Percentiles rank a stretch among this genome's conserved stretches.
These are phyloP conservation scores for Cystobasidiaceae sp. DNA, from an alignment of 1,284 basidiomycete genomes.

Conservation along the genomic window DNA sequence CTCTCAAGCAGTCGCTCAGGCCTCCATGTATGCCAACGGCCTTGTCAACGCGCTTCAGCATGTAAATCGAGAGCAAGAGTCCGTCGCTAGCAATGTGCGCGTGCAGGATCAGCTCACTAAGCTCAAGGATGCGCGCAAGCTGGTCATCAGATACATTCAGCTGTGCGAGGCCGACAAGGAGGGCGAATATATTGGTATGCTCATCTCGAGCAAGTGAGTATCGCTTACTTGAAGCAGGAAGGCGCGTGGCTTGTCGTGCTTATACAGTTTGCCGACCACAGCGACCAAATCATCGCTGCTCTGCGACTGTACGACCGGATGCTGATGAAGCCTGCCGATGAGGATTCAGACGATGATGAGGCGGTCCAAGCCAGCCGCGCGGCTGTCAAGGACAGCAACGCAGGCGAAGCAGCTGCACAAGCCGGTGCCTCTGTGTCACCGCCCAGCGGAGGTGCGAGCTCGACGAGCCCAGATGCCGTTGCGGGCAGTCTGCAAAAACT, in stretches of 20 bases:
- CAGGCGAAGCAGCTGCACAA: conserved; percentile 43
- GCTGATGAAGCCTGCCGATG: conserved; percentile 53
- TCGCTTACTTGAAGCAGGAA: not conserved
- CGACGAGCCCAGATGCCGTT: not conserved
- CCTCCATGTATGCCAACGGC: conserved; percentile 71
- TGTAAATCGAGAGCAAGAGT: conserved; percentile 80
- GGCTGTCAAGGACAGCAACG: conserved; percentile 42
- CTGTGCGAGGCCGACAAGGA: conserved; percentile 49
- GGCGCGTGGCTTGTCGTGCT: too few relatives aligned
- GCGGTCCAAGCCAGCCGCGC: conserved; percentile 36
- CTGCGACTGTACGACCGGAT: conserved; percentile 82
- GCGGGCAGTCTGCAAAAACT: conserved; percentile 1
- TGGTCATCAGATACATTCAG: conserved; percentile 83
- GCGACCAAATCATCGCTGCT: conserved; percentile 76
- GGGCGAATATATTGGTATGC: conserved; percentile 85
- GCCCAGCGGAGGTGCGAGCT: conserved; percentile 39
- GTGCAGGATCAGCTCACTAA: conserved; percentile 80
- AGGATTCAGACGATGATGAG: conserved; percentile 51
- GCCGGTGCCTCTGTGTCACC: conserved; percentile 48
- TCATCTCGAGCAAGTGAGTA: conserved; percentile 74
- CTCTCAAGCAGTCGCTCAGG: conserved; percentile 73
- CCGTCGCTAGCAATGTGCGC: conserved; percentile 64
- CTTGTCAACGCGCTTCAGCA: conserved; percentile 86
- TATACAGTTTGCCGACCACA: too few relatives aligned
- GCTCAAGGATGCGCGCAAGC: conserved; percentile 72